Percentiles rank a stretch among this genome's conserved stretches.
These are phyloP conservation scores for Aspergillus sp. DNA, from an alignment of 2,329 filamentous ascomycete genomes.

Conservation along the genomic window DNA sequence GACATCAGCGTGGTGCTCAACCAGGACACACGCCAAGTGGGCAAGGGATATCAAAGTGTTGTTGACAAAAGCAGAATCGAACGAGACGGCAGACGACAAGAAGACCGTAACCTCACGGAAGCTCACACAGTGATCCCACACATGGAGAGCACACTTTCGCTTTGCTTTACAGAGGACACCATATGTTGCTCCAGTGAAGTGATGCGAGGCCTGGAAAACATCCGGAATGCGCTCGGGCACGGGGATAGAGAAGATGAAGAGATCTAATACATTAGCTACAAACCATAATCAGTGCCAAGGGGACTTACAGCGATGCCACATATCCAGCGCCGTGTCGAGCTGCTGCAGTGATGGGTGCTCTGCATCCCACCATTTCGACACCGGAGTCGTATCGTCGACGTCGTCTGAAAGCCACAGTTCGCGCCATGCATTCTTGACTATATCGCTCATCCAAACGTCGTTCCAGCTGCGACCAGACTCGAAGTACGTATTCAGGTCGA, in stretches of 20 bases:
- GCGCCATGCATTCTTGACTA: slow-evolving; percentile 45
- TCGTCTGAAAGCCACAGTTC: slow-evolving; percentile 48
- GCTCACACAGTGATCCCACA: slow-evolving; percentile 64
- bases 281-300: slow-evolving; percentile 18
- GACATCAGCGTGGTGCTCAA: slow-evolving; percentile 55
- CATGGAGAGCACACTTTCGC: slow-evolving; percentile 58
- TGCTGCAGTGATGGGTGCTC: slow-evolving; percentile 38
- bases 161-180: slow-evolving; percentile 62
- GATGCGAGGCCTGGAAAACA: slow-evolving; percentile 54
- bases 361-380: slow-evolving; percentile 37
- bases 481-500: slow-evolving; percentile 51
- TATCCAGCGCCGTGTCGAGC: slow-evolving; percentile 35
- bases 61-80: slow-evolving; percentile 40
- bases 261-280: not conserved
- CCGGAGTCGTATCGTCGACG: slow-evolving; percentile 36
- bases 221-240: slow-evolving; percentile 17
- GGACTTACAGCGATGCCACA: slow-evolving; percentile 44
- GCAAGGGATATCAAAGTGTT: slow-evolving; percentile 40
- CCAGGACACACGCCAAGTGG: slow-evolving; percentile 14
- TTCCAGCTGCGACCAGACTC: slow-evolving; percentile 48
- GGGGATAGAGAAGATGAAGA: slow-evolving; percentile 17
- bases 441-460: slow-evolving; percentile 47
- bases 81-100: slow-evolving; percentile 42
- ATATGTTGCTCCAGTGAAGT: slow-evolving; percentile 60
- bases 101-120: slow-evolving; percentile 57